Conservation (phyloP, 2,329 filamentous ascomycete species). For the Penicillium frequentans region DNA sequence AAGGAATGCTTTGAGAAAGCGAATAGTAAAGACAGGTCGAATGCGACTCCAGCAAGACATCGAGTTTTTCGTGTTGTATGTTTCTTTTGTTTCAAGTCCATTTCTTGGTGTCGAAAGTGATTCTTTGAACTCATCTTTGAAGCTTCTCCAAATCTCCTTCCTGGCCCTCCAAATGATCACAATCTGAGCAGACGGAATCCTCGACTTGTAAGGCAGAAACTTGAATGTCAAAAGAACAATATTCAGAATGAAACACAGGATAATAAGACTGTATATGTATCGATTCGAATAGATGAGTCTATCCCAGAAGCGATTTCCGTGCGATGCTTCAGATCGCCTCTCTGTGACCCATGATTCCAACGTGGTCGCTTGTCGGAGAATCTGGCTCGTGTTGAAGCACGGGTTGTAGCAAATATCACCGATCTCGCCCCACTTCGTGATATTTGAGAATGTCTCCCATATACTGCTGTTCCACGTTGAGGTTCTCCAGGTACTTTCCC, state of each 20-base stretch:
- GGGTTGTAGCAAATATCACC: conserved; percentile 34
- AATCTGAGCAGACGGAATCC: conserved; percentile 26
- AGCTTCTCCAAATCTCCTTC: conserved; percentile 16
- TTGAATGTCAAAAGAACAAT: conserved; percentile 22
- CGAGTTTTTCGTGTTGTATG: too few species aligned
- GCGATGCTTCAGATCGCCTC: conserved; percentile 1
- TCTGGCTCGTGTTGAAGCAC: conserved; percentile 31
- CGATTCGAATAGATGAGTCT: conserved; percentile 22
- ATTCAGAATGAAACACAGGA: conserved; percentile 26
- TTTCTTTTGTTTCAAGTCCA: neutral
- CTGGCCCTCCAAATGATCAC: conserved; percentile 25
- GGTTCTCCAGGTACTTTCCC: conserved; percentile 24
- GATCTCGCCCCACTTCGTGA: conserved; percentile 17
- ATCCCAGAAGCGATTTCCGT: conserved; percentile 15
- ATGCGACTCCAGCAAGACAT: neutral
- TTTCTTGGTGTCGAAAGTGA: neutral
- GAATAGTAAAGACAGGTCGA: conserved; percentile 3
- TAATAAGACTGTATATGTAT: conserved; percentile 32
- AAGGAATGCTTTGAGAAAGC: conserved; percentile 11
- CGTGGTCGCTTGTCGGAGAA: conserved; percentile 22
- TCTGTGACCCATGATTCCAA: conserved; percentile 18
- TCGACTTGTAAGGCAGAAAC: conserved; percentile 24
- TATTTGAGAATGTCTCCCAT: conserved; percentile 28
- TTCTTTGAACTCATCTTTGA: conserved; percentile 16
- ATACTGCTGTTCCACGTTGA: conserved; percentile 32